These are phyloP conservation scores for Komagataea norvegica DNA, from an alignment of 1,139 yeast species.

Conservation along the genomic window DNA sequence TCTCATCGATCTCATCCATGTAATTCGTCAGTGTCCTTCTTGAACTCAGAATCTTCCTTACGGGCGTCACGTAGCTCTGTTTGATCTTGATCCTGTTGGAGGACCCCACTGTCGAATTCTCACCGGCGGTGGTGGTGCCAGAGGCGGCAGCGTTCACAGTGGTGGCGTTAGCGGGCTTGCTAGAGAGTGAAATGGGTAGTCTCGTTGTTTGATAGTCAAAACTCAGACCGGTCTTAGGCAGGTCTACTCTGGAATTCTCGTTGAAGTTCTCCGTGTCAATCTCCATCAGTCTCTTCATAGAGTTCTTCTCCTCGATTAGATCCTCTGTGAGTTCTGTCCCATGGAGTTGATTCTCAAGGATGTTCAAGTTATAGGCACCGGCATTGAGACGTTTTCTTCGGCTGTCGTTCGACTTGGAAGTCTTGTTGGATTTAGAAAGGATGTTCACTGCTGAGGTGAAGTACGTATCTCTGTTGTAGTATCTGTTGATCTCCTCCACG, in stretches of 20 bases:
- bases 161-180: constrained; percentile 11
- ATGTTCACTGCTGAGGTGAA: constrained; percentile 24
- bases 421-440: constrained; percentile 15
- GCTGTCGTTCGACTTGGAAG: constrained; percentile 12
- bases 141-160: constrained; percentile 10
- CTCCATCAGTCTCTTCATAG: constrained; percentile 35
- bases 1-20: constrained; percentile 33
- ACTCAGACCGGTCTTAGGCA: constrained; percentile 32
- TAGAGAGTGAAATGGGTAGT: constrained; percentile 12
- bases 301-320: constrained; percentile 30
- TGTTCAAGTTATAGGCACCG: constrained; percentile 25
- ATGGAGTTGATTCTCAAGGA: constrained; percentile 23
- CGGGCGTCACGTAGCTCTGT: constrained; percentile 22
- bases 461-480: constrained; percentile 20
- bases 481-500: constrained; percentile 22
- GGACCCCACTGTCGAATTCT: no score
- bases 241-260: constrained; percentile 32
- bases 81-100: constrained; percentile 17
- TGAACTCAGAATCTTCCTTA: constrained; percentile 35
- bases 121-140: constrained; percentile 9
- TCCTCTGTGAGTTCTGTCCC: constrained; percentile 26
- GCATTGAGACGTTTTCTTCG: constrained; percentile 24
- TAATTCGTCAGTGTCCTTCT: constrained; percentile 37
- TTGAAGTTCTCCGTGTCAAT: constrained; percentile 38
- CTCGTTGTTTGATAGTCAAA: constrained; percentile 23